These are phyloP conservation scores for Exobasidium rhododendri DNA, from an alignment of 1,284 basidiomycete genomes.

Conservation along the genomic window DNA sequence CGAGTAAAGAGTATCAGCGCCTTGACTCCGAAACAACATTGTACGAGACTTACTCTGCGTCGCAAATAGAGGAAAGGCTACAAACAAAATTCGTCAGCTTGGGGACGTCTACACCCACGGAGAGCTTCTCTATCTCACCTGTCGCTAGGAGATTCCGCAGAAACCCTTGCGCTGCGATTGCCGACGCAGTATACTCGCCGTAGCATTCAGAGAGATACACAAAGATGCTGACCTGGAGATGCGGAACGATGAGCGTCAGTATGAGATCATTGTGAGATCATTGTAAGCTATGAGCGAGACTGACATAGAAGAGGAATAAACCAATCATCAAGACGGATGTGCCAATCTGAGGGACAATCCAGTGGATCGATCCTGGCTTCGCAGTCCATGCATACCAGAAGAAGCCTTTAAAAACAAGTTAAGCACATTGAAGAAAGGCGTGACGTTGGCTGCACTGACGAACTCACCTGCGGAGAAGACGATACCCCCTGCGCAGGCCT, in stretches of 20 bases:
- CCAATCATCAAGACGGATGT: slow-evolving; percentile 28
- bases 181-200: slow-evolving; percentile 68
- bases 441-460: neutral
- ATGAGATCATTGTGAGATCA: slow-evolving; percentile 48
- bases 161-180: slow-evolving; percentile 73
- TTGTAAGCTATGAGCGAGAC: no score
- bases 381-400: slow-evolving; percentile 54
- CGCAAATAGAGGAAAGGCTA: slow-evolving; percentile 33
- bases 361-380: slow-evolving; percentile 8
- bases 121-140: neutral
- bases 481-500: slow-evolving; percentile 51
- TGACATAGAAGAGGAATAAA: slow-evolving; percentile 51
- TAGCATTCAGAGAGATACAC: slow-evolving; percentile 17
- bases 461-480: slow-evolving; percentile 23
- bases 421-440: neutral
- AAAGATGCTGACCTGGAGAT: slow-evolving; percentile 16
- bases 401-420: slow-evolving; percentile 20
- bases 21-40: neutral
- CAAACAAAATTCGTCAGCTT: slow-evolving; percentile 7
- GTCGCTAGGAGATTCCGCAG: slow-evolving; percentile 60
- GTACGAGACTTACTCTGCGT: slow-evolving; percentile 37
- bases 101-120: neutral
- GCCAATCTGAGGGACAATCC: slow-evolving; percentile 19
- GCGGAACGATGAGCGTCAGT: no score
- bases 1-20: neutral